Evolutionary conservation across 805 yeast genomes (phyloP), one percentile per base, ranked within the genome.

Genomic region (Hanseniaspora singularis): DNA sequence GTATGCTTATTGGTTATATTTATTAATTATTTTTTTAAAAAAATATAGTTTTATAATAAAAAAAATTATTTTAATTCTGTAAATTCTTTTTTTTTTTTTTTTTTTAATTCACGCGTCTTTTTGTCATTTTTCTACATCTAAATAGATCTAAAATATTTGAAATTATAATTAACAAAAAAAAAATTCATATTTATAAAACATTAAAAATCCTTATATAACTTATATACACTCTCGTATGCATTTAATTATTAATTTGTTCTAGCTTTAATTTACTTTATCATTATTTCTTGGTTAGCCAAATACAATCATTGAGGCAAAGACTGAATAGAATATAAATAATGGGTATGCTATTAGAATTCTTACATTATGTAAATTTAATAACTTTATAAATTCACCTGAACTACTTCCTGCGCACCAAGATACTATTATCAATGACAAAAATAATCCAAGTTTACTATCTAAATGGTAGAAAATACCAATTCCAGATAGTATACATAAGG

Each of bases 271-370:
- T 23, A 1, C 24, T n/a, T 19, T 30, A 19, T 28, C 12, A 10
- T 8, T 12, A 27, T 20, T 11, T 38, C 18, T 31, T 15, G 18
- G 10, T 44, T 38, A 58, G 10, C 74, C 88, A 60, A 92, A 92
- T 28, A 92, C 81, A 1, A 96, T 94, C 94, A 92, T 87, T 54
- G 92, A 71, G 27, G 96, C 95, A 70, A 92, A 92, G 2, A 89
- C 88, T 49, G 88, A 77, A 69, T 92, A 92, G 61, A 89, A 89
- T 66, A 92, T 76, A 12, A 82, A 79, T 57, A 92, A 69, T 1
- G 98, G 98, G 59, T 92, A 92, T 1, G 96, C 98, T 50, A 92
- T 81, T 52, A 92, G 73, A 4, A 82, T 79, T 57, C 98, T 77
- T 52, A 89, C 95, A 55, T 87, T 84, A 43, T 79, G 77, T 50